Evolutionary conservation across 331 rosid genomes (phyloP).

Genomic region (Telfairia occidentalis): DNA sequence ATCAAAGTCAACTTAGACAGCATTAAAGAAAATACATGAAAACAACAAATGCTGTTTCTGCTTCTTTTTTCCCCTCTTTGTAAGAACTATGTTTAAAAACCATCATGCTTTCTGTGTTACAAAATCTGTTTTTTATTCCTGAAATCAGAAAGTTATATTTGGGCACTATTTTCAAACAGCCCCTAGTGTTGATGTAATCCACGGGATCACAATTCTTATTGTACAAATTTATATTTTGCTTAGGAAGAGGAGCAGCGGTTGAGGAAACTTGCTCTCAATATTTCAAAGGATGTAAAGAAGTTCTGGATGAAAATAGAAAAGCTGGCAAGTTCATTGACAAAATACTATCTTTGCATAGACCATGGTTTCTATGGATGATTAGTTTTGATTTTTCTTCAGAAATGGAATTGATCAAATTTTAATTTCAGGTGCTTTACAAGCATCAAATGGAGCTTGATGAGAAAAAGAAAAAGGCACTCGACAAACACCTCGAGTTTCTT

Average conservation of each 20-base stretch:
- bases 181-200: background rate
- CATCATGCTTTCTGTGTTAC: background rate
- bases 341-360: background rate
- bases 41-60: background rate
- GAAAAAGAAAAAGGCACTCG: constrained; percentile 90
- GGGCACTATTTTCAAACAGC: background rate
- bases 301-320: constrained; percentile 96
- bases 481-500: constrained; percentile 95
- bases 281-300: constrained; percentile 93
- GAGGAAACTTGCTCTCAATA: constrained; percentile 82
- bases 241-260: constrained; percentile 95
- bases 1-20: background rate
- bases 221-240: constrained; percentile 17
- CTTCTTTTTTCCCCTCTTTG: too few relatives aligned
- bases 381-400: background rate
- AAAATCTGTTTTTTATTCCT: background rate
- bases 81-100: background rate
- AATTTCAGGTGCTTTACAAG: constrained; percentile 79
- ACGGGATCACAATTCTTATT: background rate
- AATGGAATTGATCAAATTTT: background rate
- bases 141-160: background rate
- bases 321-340: constrained; percentile 48
- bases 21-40: background rate
- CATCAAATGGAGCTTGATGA: constrained; percentile 90
- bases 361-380: background rate